A percentile compares a stretch with the other conserved stretches of the same genome.
Conservation (phyloP, 208 protist genomes). For the Trypanosoma boissoni region DNA sequence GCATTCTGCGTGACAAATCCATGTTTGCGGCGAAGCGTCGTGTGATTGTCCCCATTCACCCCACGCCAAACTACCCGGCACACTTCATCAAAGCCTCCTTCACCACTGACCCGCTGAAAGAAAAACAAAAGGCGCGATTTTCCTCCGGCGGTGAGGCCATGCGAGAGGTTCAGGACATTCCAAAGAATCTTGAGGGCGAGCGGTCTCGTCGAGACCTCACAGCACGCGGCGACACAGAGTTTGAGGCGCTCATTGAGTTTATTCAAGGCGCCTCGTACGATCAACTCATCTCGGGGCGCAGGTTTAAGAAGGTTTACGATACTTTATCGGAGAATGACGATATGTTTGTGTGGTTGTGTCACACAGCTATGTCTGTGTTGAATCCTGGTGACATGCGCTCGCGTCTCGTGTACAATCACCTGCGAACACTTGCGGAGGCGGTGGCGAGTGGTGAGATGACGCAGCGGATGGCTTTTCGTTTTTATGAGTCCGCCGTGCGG, state of each 20-base stretch:
- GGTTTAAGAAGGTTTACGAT: conserved; percentile 88
- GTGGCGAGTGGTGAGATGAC: conserved; percentile 84
- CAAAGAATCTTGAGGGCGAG: conserved; percentile 72
- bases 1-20: conserved; percentile 77
- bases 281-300: conserved; percentile 84
- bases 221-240: conserved; percentile 67
- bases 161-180: conserved; percentile 85
- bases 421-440: conserved; percentile 81
- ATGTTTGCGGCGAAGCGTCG: conserved; percentile 91
- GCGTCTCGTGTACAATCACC: conserved; percentile 82
- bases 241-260: conserved; percentile 85
- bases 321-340: conserved; percentile 87
- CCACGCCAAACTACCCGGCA: conserved; percentile 73
- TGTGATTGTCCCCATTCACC: conserved; percentile 86
- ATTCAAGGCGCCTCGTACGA: conserved; percentile 87
- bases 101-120: conserved; percentile 88
- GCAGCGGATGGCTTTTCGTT: conserved; percentile 85
- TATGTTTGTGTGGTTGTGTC: conserved; percentile 90
- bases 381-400: conserved; percentile 90
- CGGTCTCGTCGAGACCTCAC: conserved; percentile 65
- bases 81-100: conserved; percentile 86
- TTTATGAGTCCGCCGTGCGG: conserved; percentile 86
- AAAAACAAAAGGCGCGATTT: conserved; percentile 87
- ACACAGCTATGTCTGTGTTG: conserved; percentile 90
- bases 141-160: conserved; percentile 85